These are phyloP conservation scores for Termitomyces bulborhizus DNA, from an alignment of 768 basidiomycete species.

Conservation along the genomic window DNA sequence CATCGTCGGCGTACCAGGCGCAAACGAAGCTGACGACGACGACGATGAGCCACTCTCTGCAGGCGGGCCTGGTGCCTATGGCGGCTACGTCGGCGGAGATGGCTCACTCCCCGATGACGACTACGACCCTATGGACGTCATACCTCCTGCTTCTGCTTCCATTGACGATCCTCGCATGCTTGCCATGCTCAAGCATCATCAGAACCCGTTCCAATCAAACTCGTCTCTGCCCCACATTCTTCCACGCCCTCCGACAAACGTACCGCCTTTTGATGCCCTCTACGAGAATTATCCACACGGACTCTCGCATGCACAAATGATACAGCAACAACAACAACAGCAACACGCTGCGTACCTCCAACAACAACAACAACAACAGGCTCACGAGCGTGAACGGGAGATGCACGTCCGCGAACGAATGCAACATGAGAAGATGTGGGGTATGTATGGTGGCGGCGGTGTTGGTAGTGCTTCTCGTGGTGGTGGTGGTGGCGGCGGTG, in stretches of 20 bases:
- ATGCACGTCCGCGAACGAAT: conserved; percentile 11
- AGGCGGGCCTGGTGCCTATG: conserved; percentile 17
- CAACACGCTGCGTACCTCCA: conserved; percentile 12
- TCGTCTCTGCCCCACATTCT: conserved; percentile 8
- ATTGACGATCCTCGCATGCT: conserved; percentile 24
- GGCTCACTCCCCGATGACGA: conserved; percentile 13
- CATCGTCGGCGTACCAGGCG: conserved; percentile 35
- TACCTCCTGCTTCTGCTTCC: conserved; percentile 9
- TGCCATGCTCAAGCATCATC: conserved; percentile 15
- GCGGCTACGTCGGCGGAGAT: conserved; percentile 17
- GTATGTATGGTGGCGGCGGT: conserved; percentile 13
- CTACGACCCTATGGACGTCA: conserved; percentile 12
- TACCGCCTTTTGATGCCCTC: conserved; percentile 16
- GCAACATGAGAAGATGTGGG: conserved; percentile 23
- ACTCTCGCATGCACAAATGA: conserved; percentile 10
- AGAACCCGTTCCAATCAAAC: conserved; percentile 8
- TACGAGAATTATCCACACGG: conserved; percentile 13
- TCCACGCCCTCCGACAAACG: conserved; percentile 15
- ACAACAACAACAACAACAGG: conserved; percentile 2
- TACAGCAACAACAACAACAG: not conserved
- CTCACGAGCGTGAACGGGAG: conserved; percentile 10
- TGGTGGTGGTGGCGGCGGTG: not conserved
- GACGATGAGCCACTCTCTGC: conserved; percentile 20
- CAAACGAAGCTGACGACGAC: conserved; percentile 50
- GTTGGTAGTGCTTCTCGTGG: not conserved